Base-by-base conservation (phyloP, 2,329 filamentous ascomycete genomes). In the Trichoderma lentiforme region DNA sequence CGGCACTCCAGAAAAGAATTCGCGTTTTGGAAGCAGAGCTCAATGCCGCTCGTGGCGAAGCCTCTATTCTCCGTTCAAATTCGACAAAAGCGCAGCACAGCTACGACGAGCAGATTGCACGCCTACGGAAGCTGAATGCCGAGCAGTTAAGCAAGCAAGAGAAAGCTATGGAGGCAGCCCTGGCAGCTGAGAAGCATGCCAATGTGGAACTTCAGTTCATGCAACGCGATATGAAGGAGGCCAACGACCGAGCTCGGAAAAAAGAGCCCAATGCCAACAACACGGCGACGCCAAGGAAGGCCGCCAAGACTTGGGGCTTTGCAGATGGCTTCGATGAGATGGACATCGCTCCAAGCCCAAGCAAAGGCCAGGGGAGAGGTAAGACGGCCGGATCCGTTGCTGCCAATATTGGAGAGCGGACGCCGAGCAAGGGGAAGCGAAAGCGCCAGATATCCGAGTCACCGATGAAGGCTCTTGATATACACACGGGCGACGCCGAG, bases 301-400 rank as follows among this genome's bases (percentile, higher is more conserved):
- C 82, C 1, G 80, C 85, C 32, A 89, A 87, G 78, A 81, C 83
- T 1, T 88, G 88, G 81, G 84, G 86, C 1, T 83, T 92, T 64
- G 87, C 91, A 1, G 93, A 96, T 80, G 93, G 93, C 0, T 96
- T 96, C 76, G 92, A 95, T 73, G 89, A 93, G 73, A 83, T 89
- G 74, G 88, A 90, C 73, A 83, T 89, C 70, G 83, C 84, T 8
- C 78, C 80, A 6, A 90, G 88, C 71, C 88, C 88, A 0, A 86
- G 81, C 76, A 89, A 87, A 75, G 83, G 83, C 1, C 82, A 84
- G 66, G 81, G 83, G 66, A 79, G 77, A 74, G 81, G 74, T 74
- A 75, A 84, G 79, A 73, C 83, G 68, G 79, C 80, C 0, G 83
- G 83, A 0, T 80, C 85, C 0, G 81, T 86, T 2, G 83, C 85